A percentile compares a stretch with the other conserved stretches of the same genome.
These are phyloP conservation scores for Coemansia sp. DNA, from an alignment of 192 early-diverging fungal species.

Conservation along the genomic window DNA sequence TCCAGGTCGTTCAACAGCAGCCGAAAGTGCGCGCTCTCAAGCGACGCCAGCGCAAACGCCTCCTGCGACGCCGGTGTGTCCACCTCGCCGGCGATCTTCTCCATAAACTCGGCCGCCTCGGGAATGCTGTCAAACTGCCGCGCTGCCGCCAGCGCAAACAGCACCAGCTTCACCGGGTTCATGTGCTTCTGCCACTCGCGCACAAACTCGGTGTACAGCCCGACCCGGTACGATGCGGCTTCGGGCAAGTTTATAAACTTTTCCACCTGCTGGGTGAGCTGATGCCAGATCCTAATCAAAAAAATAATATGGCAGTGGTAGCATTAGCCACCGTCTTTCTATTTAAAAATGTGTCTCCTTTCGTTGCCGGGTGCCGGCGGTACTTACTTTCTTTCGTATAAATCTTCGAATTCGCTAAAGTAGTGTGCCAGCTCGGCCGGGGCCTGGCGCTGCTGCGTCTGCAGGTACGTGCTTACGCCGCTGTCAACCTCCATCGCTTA, in stretches of 20 bases:
- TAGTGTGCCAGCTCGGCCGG: conserved; percentile 68
- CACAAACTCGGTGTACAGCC: conserved; percentile 88
- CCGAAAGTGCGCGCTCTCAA: conserved; percentile 84
- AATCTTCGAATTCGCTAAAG: conserved; percentile 82
- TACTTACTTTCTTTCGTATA: conserved; percentile 91
- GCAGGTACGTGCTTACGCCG: conserved; percentile 70
- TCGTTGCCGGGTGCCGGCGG: background rate
- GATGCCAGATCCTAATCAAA: conserved; percentile 90
- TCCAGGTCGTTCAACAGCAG: conserved; percentile 75
- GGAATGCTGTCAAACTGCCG: conserved; percentile 68
- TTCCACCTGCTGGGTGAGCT: conserved; percentile 79
- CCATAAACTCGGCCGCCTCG: conserved; percentile 73
- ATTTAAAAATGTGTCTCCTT: background rate
- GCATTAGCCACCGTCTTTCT: background rate
- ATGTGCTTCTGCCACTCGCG: conserved; percentile 90
- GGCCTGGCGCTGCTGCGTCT: conserved; percentile 60
- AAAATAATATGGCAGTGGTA: background rate
- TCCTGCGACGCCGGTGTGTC: conserved; percentile 66
- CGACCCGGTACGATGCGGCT: conserved; percentile 72
- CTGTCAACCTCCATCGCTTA: conserved; percentile 78
- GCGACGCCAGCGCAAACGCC: conserved; percentile 78
- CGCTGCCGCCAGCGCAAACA: conserved; percentile 72
- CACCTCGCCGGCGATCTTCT: conserved; percentile 65
- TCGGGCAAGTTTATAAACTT: conserved; percentile 74
- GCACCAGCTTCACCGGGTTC: conserved; percentile 88